Percentiles rank a stretch among this genome's conserved stretches.
These are phyloP conservation scores for Mucor racemosus DNA, from an alignment of 371 early-diverging fungal genomes.

Conservation along the genomic window DNA sequence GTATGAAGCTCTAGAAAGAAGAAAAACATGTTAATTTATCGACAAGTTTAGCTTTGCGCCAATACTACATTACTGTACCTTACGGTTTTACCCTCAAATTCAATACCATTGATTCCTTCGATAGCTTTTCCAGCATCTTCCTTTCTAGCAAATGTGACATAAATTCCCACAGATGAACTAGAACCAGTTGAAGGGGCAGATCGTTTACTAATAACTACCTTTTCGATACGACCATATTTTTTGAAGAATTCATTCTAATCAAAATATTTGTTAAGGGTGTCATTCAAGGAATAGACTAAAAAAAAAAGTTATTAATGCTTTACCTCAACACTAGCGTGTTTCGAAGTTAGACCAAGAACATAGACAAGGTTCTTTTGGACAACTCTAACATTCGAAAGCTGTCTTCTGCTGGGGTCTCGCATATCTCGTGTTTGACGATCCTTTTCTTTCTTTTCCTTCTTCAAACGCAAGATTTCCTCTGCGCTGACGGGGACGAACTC, in stretches of 20 bases:
- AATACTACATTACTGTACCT: constrained; percentile 45
- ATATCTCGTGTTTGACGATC: constrained; percentile 89
- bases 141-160: constrained; percentile 87
- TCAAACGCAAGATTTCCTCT: constrained; percentile 75
- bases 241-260: constrained; percentile 87
- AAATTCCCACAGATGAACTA: constrained; percentile 70
- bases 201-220: constrained; percentile 84
- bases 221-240: constrained; percentile 92
- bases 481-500: constrained; percentile 89
- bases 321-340: constrained; percentile 88
- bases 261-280: neutral
- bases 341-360: constrained; percentile 88
- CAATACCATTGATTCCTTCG: constrained; percentile 88
- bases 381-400: constrained; percentile 89
- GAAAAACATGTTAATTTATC: neutral
- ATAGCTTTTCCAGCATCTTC: constrained; percentile 93
- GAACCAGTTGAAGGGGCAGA: constrained; percentile 51
- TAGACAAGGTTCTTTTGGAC: constrained; percentile 96
- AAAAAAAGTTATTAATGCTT: constrained; percentile 6
- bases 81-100: constrained; percentile 82
- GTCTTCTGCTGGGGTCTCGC: constrained; percentile 83
- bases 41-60: neutral
- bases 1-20: constrained; percentile 63
- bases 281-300: constrained; percentile 10
- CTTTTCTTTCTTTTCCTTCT: constrained; percentile 85